Evolutionary conservation across 345 rosid genomes (phyloP).

Genomic region (Bruguiera sexangula): DNA sequence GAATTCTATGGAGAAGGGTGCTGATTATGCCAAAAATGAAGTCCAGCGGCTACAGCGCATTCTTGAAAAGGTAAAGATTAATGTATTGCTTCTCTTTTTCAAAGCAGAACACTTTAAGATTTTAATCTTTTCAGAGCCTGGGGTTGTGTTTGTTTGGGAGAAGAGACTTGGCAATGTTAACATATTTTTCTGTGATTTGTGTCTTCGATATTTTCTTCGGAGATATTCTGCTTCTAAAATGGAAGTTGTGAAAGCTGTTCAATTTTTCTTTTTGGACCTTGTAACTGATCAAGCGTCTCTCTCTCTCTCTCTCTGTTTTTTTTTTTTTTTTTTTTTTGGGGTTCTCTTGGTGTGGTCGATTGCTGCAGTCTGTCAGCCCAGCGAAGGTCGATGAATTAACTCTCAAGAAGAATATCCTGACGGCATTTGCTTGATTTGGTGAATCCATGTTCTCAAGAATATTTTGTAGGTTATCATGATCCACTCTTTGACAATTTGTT

Average conservation of each 20-base stretch:
- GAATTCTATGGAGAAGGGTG: constrained; percentile 71
- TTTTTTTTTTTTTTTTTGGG: background rate
- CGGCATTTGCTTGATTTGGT: constrained; percentile 32
- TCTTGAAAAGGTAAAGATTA: constrained; percentile 60
- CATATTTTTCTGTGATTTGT: background rate
- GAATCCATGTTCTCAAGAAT: constrained; percentile 3
- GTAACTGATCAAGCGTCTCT: background rate
- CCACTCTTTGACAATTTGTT: background rate
- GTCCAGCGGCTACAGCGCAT: constrained; percentile 72
- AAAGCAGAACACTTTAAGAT: background rate
- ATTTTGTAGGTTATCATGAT: constrained; percentile 1
- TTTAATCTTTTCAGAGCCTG: background rate
- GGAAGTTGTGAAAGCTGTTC: too few species aligned
- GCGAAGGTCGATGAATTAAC: constrained; percentile 81
- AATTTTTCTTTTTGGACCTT: too few species aligned
- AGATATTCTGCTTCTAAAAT: too few species aligned
- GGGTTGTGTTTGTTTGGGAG: too few species aligned
- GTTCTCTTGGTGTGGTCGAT: background rate
- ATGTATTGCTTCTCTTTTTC: background rate
- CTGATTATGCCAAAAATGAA: constrained; percentile 75
- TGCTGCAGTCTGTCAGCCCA: constrained; percentile 75
- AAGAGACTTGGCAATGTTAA: background rate
- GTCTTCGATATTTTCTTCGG: background rate
- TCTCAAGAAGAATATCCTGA: constrained; percentile 71
- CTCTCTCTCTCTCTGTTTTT: background rate